Evolutionary conservation across 768 basidiomycete genomes (phyloP).

Genomic region (Solioccasus polychromus): DNA sequence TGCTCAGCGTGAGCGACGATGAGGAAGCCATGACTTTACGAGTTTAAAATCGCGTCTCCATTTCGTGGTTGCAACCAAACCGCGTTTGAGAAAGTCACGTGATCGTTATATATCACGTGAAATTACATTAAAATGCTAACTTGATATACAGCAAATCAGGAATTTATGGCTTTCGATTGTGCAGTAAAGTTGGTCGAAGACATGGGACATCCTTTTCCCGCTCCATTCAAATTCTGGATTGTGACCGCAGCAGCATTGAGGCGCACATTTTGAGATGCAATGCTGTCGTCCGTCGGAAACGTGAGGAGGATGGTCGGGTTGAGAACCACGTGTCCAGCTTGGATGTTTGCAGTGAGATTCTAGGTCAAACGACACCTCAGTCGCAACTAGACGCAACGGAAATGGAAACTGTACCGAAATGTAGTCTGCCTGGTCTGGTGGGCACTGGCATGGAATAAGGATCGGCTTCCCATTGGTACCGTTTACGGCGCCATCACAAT

Average conservation of each 20-base stretch:
- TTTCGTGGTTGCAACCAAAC: conserved; percentile 23
- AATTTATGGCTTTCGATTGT: conserved; percentile 24
- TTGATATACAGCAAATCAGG: no score
- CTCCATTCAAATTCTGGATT: conserved; percentile 67
- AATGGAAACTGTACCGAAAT: conserved; percentile 17
- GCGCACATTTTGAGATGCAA: conserved; percentile 42
- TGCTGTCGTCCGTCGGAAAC: conserved; percentile 44
- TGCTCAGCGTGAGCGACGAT: conserved; percentile 46
- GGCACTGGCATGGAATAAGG: conserved; percentile 36
- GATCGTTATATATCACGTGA: conserved; percentile 27
- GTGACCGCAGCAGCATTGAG: conserved; percentile 60
- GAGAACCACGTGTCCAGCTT: conserved; percentile 39
- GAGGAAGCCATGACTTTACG: conserved; percentile 27
- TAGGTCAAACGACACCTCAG: conserved; percentile 7
- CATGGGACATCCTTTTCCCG: conserved; percentile 65
- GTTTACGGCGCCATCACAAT: conserved; percentile 36
- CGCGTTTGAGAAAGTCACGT: conserved; percentile 22
- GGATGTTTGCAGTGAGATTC: conserved; percentile 39
- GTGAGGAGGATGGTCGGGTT: conserved; percentile 38
- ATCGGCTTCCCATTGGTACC: conserved; percentile 30
- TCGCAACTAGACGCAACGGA: background rate
- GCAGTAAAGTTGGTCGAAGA: conserved; percentile 60
- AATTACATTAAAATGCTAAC: no score
- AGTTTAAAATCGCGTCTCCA: conserved; percentile 10
- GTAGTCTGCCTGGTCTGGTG: conserved; percentile 26